Percentiles rank a stretch among this genome's conserved stretches.
Conservation (phyloP, 108 stramenopile genomes). For the Seminavis robusta region DNA sequence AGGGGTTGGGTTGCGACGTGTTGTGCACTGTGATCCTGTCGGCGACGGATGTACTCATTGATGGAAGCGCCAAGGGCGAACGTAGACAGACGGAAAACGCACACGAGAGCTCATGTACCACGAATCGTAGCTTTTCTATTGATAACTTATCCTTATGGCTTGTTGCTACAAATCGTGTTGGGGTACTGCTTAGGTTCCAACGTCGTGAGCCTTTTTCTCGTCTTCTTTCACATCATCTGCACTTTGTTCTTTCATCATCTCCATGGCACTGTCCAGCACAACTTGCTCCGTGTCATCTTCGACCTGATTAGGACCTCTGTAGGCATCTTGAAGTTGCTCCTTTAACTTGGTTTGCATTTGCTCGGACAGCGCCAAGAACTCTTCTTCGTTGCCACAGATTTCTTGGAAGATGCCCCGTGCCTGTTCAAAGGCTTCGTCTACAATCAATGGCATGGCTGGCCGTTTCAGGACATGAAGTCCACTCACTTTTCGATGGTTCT, state of each 20-base stretch:
- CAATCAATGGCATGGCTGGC: constrained; percentile 43
- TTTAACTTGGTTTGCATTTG: constrained; percentile 43
- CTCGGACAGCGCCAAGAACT: constrained; percentile 57
- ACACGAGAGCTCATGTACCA: no score
- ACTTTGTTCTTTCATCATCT: constrained; percentile 27
- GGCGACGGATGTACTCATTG: no score
- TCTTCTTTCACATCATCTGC: background rate
- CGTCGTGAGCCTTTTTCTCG: no score
- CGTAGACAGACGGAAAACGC: no score
- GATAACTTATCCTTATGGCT: no score
- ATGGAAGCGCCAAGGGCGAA: no score
- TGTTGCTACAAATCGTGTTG: no score
- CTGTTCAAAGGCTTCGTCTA: constrained; percentile 69
- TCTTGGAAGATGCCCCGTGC: constrained; percentile 57
- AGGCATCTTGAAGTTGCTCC: constrained; percentile 56
- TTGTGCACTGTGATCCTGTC: no score
- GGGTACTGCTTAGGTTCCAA: no score
- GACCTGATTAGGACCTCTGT: constrained; percentile 27
- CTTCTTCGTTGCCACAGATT: constrained; percentile 66
- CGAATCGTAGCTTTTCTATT: no score
- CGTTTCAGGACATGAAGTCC: constrained; percentile 55
- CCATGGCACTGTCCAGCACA: constrained; percentile 68
- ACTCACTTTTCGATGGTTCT: background rate
- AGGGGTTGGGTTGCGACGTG: no score
- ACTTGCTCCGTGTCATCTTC: constrained; percentile 66